phyloP scores from a whole-genome alignment of 305 asterid genomes.

The Fraxinus angustifolia region DNA sequence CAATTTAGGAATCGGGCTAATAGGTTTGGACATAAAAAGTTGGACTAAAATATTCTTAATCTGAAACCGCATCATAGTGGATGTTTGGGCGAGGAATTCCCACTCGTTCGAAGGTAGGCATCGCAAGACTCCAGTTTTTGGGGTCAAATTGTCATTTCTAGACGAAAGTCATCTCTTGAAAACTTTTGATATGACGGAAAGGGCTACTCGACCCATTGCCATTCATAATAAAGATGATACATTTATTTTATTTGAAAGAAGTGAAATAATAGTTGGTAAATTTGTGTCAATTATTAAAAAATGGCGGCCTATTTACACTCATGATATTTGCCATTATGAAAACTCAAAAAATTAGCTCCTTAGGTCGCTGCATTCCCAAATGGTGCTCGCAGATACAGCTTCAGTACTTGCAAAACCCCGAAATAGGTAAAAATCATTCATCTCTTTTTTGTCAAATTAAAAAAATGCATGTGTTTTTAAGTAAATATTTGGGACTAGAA shows the following conservation, averaged over 20 bases:
- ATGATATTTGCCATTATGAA: too few species aligned
- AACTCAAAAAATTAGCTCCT: background rate
- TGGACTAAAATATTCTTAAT: background rate
- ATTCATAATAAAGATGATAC: background rate
- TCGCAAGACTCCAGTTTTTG: background rate
- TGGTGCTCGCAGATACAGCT: background rate
- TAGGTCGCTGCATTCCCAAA: background rate
- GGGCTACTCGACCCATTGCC: background rate
- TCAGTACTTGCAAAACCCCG: background rate
- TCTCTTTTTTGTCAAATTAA: background rate
- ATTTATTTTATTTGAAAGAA: background rate
- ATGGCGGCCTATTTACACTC: background rate
- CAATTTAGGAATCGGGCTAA: background rate
- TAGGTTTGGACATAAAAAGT: background rate
- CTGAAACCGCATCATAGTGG: background rate
- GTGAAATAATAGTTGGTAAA: background rate
- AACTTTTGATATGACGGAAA: background rate
- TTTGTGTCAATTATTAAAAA: background rate
- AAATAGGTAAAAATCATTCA: background rate
- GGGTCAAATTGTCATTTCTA: background rate
- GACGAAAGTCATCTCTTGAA: background rate
- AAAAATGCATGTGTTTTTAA: background rate
- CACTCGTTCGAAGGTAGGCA: background rate
- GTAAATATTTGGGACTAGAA: background rate
- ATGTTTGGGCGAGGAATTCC: background rate